phyloP scores from a whole-genome alignment of 2,329 filamentous ascomycete genomes.

The Scorias spongiosa region DNA sequence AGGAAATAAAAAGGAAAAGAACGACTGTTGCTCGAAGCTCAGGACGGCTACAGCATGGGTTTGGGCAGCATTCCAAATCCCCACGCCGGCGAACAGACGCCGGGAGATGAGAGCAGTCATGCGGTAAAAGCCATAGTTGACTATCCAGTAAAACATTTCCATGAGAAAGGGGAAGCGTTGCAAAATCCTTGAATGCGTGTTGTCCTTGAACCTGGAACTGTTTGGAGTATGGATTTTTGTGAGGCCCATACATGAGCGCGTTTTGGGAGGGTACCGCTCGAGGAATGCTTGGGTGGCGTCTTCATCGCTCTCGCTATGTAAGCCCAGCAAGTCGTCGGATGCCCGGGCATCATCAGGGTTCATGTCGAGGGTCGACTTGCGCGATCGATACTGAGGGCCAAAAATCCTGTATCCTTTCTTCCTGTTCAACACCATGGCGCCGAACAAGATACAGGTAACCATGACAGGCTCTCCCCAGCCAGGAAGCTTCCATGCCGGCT shows the following conservation, averaged over 20 bases:
- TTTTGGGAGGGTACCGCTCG: conserved; percentile 32
- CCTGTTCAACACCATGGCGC: conserved; percentile 34
- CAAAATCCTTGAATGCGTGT: conserved; percentile 47
- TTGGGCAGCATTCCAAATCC: conserved; percentile 41
- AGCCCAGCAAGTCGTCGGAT: conserved; percentile 25
- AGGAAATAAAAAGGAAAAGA: conserved; percentile 37
- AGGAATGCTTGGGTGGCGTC: conserved; percentile 20
- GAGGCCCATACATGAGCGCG: conserved; percentile 36
- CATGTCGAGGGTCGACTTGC: conserved; percentile 21
- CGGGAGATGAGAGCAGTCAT: conserved; percentile 40
- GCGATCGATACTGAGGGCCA: conserved; percentile 10
- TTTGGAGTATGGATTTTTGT: conserved; percentile 38
- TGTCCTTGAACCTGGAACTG: conserved; percentile 43
- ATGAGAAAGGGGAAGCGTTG: conserved; percentile 55
- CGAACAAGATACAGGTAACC: conserved; percentile 34
- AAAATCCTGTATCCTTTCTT: conserved; percentile 30
- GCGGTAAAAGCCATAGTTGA: conserved; percentile 50
- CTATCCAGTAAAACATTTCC: conserved; percentile 60
- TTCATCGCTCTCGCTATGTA: conserved; percentile 22
- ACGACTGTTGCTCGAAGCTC: conserved; percentile 37
- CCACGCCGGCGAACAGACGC: conserved; percentile 35
- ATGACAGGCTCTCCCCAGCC: conserved; percentile 30
- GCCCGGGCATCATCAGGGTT: conserved; percentile 19
- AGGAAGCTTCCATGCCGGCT: conserved; percentile 27
- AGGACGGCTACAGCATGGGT: conserved; percentile 40